These are phyloP conservation scores for Fusarium oligoseptatum DNA, from an alignment of 2,329 filamentous ascomycete species.

Conservation along the genomic window DNA sequence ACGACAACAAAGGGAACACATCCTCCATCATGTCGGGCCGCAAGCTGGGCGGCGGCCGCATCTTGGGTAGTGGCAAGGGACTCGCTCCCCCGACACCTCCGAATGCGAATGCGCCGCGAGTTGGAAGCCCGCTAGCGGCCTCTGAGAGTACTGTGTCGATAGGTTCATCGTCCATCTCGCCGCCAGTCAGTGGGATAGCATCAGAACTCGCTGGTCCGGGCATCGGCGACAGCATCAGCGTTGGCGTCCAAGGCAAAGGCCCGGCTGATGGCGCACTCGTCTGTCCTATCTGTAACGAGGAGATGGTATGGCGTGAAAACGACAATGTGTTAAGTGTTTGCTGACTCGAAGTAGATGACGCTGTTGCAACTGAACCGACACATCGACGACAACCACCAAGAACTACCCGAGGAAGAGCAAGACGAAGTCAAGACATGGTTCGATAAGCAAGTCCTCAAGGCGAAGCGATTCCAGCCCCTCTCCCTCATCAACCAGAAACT, in stretches of 20 bases:
- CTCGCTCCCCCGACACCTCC: slow-evolving; percentile 74
- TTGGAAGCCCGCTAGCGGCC: slow-evolving; percentile 64
- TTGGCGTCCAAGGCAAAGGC: slow-evolving; percentile 68
- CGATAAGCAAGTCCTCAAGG: slow-evolving; percentile 92
- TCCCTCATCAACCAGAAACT: slow-evolving; percentile 94
- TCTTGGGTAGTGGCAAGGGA: slow-evolving; percentile 87
- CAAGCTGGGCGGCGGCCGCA: slow-evolving; percentile 91
- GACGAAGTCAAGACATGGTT: slow-evolving; percentile 98
- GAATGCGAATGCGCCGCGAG: slow-evolving; percentile 57
- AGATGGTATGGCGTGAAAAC: slow-evolving; percentile 78
- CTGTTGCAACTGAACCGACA: slow-evolving; percentile 89
- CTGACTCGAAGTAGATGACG: slow-evolving; percentile 74
- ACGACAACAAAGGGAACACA: neutral
- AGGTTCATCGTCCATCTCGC: slow-evolving; percentile 78
- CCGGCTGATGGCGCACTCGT: slow-evolving; percentile 71
- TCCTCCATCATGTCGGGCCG: slow-evolving; percentile 77
- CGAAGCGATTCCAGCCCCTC: slow-evolving; percentile 91
- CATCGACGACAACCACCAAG: slow-evolving; percentile 90
- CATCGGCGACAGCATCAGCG: slow-evolving; percentile 82
- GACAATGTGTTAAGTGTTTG: neutral
- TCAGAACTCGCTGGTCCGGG: slow-evolving; percentile 79
- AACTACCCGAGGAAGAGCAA: slow-evolving; percentile 88
- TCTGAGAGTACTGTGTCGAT: slow-evolving; percentile 83
- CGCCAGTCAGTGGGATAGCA: slow-evolving; percentile 69
- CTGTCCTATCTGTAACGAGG: slow-evolving; percentile 98